Evolutionary conservation across 805 yeast species (phyloP).

Genomic region (Wickerhamomyces subpelliculosus): DNA sequence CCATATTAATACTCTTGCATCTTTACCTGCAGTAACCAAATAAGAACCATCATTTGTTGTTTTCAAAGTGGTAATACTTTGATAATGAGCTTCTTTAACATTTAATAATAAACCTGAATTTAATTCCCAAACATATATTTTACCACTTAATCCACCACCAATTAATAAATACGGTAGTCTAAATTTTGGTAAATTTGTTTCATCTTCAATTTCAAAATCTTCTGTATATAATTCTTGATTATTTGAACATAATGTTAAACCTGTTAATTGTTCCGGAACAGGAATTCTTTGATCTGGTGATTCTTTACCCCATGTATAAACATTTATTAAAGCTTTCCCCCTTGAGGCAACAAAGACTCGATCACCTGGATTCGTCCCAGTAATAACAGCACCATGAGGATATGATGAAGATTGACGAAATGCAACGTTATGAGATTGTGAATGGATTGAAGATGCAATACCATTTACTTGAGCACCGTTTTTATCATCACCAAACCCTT

Average conservation of each 20-base stretch:
- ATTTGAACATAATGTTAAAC: constrained; percentile 41
- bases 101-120: constrained; percentile 65
- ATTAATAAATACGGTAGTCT: constrained; percentile 59
- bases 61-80: constrained; percentile 52
- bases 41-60: constrained; percentile 59
- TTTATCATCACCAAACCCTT: constrained; percentile 37
- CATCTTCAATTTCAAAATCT: constrained; percentile 10
- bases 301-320: constrained; percentile 64
- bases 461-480: constrained; percentile 37
- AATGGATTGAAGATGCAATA: constrained; percentile 34
- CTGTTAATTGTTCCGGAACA: constrained; percentile 68
- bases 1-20: constrained; percentile 77
- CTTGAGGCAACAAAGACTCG: constrained; percentile 52
- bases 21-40: constrained; percentile 71
- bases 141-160: constrained; percentile 73
- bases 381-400: constrained; percentile 42
- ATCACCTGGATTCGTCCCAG: constrained; percentile 31
- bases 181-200: constrained; percentile 30
- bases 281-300: constrained; percentile 75
- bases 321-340: constrained; percentile 69
- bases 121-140: constrained; percentile 80
- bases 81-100: constrained; percentile 82
- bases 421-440: constrained; percentile 34
- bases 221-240: constrained; percentile 23
- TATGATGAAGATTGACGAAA: constrained; percentile 43